Base-by-base conservation (phyloP, 345 rosid genomes). In the Camelina laxa region DNA sequence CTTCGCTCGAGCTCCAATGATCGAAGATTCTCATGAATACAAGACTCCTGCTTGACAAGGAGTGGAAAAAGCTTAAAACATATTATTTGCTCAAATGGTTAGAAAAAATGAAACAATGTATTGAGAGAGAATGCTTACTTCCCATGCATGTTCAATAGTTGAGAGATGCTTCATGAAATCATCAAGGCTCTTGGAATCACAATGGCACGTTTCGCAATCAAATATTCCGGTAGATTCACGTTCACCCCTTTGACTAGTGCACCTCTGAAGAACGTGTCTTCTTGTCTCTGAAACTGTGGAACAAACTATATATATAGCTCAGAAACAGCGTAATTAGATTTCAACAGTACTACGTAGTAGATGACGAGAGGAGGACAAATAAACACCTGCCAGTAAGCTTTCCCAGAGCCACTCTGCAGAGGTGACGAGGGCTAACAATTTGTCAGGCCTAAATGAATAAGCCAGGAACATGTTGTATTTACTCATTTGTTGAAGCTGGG, bases 331-430 rank as follows among this genome's bases (percentile, higher is more conserved):
- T 35, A 8, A 35, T 35, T 8, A 35, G 38, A 35, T 45, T 45
- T n/a, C 8, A 45, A 15, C 49, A 45, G 59, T 54, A n/a, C n/a
- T n/a, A 24, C 27, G 27, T 24, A 54, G 9, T 24, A 3, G 60
- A 55, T 55, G 19, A 27, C 14, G 60, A 65, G 56, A 49, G 54
- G 38, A 36, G 22, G 35, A 31, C 35, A 66, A 45, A 45, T n/a
- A 50, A 20, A 50, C 22, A 51, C 60, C 63, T 55, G 24, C 42
- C 7, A 69, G 54, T 56, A 69, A 56, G 42, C 19, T 69, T 4
- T 69, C 64, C 73, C 73, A 69, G n/a, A n/a, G 44, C 38, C 38
- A 35, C 38, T 35, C 38, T 35, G 38, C 38, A 35, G 11, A 35
- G 38, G 38, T 35, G 10, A 69, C n/a, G 20, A 45, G 1, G 20